Percentiles rank a stretch among this genome's conserved stretches.
Conservation (phyloP, 352 stramenopile species). For the Phytophthora macrochlamydospora region DNA sequence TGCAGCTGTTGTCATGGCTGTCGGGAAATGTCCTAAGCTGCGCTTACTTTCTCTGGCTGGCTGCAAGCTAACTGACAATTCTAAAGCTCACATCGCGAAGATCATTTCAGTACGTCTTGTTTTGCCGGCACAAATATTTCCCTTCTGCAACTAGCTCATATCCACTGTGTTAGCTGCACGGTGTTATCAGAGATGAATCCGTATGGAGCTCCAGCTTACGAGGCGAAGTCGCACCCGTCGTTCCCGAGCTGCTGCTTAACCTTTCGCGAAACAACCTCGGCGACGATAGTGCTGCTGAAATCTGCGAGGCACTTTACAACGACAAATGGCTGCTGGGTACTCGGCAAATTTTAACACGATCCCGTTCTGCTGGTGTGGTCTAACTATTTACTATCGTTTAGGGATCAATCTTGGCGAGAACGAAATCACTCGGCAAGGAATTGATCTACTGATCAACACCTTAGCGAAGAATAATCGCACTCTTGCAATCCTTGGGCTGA, state of each 20-base stretch:
- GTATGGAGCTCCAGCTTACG: conserved; percentile 67
- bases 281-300: conserved; percentile 38
- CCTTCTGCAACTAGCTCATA: too few species aligned
- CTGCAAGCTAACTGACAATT: conserved; percentile 56
- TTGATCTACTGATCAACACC: conserved; percentile 37
- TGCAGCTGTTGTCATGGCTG: conserved; percentile 39
- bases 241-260: conserved; percentile 48
- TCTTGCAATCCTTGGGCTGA: conserved; percentile 45
- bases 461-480: conserved; percentile 52
- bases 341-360: neutral
- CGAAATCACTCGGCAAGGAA: conserved; percentile 34
- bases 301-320: conserved; percentile 62
- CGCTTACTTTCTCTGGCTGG: conserved; percentile 48
- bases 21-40: conserved; percentile 47
- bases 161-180: conserved; percentile 42
- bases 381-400: conserved; percentile 7
- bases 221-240: conserved; percentile 27
- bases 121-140: neutral
- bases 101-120: conserved; percentile 51
- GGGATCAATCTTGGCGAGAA: conserved; percentile 58
- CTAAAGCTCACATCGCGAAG: conserved; percentile 58
- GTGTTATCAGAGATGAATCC: conserved; percentile 52
- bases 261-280: conserved; percentile 53
- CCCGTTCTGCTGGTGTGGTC: too few species aligned
- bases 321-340: conserved; percentile 72